Base-by-base conservation (phyloP, 176 grass and related monocot species). In the Raddia guianensis region DNA sequence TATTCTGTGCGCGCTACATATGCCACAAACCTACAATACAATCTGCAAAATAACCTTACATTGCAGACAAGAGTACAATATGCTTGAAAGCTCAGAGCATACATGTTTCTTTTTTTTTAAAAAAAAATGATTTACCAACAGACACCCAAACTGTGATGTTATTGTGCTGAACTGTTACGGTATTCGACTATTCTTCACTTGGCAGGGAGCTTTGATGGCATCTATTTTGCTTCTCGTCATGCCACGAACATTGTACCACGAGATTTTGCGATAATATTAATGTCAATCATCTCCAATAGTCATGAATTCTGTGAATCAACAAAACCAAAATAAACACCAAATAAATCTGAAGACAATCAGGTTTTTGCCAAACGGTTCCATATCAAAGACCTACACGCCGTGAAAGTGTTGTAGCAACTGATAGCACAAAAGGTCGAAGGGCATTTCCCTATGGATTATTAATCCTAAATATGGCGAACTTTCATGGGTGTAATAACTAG, bases 271-370 rank as follows among this genome's bases (percentile, higher is more conserved):
- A 64, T 50, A 50, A 12, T 53, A 53, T 16, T 53, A 53, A 7
- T 2, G 18, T 7, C 9, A 75, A 1, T 15, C 0, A 42, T 9
- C 18, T 45, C 48, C 19, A 47, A 54, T 1, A 2, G 32, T 63
- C 71, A 34, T 77, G 35, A 81, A 46, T 54, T 87, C 63, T 81
- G 63, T 19, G 57, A 86, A 65, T 8, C 2, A 20, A 64, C 49
- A 63, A 37, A n/a, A 50, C 12, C 43, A 14, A 4, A 6, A 73
- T 63, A 63, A 54, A 53, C n/a, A 3, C 12, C 65, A 13, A 67
- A 44, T 40, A 67, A 5, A 21, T 27, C 9, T 49, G 34, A 51
- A 33, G 2, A 27, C 34, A 9, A 52, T 1, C 48, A 72, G 2
- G 48, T 33, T 33, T 49, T 21, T 71, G 6, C 20, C 68, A 51